Base-by-base conservation (phyloP, 75 land plant species). In the Sequoiadendron giganteum region DNA sequence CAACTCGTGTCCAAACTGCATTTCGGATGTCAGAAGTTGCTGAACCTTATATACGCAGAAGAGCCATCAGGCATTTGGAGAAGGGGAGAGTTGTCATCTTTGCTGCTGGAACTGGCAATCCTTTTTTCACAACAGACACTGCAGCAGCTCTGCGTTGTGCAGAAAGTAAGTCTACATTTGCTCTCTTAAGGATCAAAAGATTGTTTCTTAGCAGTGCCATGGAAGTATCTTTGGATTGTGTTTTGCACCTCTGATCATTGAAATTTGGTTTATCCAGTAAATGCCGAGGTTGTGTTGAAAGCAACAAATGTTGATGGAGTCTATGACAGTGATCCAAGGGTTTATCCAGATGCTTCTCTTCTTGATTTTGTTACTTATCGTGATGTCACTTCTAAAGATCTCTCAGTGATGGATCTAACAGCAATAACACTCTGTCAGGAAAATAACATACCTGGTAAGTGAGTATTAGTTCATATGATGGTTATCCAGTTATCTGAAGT, bases 271-370 rank as follows among this genome's bases (percentile, higher is more conserved):
- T 55, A 56, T 88, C 68, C 96, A 97, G 99, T 98, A 84, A 96
- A 97, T 93, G 99, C 99, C 36, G 97, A 96, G 87, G 99, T 96
- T 38, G 90, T 98, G 88, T 90, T 98, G 81, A 98, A 98, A 89
- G 99, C 98, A 48, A 98, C 98, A 87, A 96, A 97, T 93, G 98
- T 98, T 48, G 99, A 98, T 91, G 99, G 99, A 11, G 98, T 98
- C 2, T 98, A 88, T 92, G 98, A 97, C 65, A 93, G 93, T 87
- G 96, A 97, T 86, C 99, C 99, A 8, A 94, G 88, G 86, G 81
- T 83, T 42, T 93, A 96, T 85, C 93, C 95, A 32, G 88, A 92
- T 88, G 99, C 99, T 11, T 87, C 89, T 19, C 94, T 97, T 81
- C 92, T 91, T 52, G 93, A 97, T 38, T 91, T 92, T 87, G 87